phyloP scores from a whole-genome alignment of 176 grass and related monocot species.

The Alloteropsis semialata region DNA sequence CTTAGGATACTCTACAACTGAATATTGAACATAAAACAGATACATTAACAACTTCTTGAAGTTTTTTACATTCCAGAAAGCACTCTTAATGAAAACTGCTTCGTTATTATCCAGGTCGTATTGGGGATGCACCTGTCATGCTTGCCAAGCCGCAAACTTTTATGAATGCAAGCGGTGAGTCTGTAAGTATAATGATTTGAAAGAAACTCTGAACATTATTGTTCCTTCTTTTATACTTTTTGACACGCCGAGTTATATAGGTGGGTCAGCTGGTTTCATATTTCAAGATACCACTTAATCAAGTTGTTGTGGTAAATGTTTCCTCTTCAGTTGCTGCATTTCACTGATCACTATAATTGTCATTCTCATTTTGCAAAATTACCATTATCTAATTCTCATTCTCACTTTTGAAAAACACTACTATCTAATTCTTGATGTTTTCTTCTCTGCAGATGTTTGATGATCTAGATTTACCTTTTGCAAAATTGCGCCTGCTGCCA shows the following conservation, averaged over 20 bases:
- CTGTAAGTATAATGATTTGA: conserved; percentile 75
- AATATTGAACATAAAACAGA: not conserved
- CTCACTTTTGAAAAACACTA: not conserved
- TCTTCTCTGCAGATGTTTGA: conserved; percentile 73
- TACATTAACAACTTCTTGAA: conserved; percentile 11
- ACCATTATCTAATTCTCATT: not conserved
- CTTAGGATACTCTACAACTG: not conserved
- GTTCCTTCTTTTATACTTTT: conserved; percentile 14
- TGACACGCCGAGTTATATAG: conserved; percentile 39
- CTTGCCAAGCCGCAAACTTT: conserved; percentile 95
- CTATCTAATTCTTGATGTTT: not conserved
- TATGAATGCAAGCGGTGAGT: conserved; percentile 99
- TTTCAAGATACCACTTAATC: conserved; percentile 89
- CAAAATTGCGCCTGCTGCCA: conserved; percentile 80
- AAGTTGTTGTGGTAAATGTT: conserved; percentile 76
- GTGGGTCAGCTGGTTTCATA: conserved; percentile 88
- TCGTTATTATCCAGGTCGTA: conserved; percentile 50
- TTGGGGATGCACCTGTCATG: conserved; percentile 72
- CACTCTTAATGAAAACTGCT: not conserved
- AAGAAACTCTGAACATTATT: conserved; percentile 8
- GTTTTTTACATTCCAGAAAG: not conserved
- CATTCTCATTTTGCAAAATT: not conserved
- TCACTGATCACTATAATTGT: not conserved
- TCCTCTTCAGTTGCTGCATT: not conserved
- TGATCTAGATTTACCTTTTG: conserved; percentile 91